Conservation (phyloP, 1,284 basidiomycete species). For the Pisolithus thermaeus region DNA sequence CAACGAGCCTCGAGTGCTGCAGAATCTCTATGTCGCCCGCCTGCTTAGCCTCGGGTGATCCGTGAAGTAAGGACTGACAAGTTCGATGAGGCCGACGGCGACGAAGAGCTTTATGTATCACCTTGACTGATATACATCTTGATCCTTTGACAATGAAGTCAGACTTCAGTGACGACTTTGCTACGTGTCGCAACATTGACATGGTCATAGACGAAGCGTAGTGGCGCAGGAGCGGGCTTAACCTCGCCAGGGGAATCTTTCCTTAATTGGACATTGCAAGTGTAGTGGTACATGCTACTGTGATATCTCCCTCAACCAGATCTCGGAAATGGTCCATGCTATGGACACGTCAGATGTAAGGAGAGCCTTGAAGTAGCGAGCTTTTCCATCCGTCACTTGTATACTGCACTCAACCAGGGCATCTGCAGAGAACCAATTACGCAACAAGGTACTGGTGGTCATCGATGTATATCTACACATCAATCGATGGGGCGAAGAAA, state of each 20-base stretch:
- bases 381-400: constrained; percentile 14
- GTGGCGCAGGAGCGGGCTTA: constrained; percentile 15
- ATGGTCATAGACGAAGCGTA: neutral
- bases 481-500: constrained; percentile 12
- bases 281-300: neutral
- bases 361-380: constrained; percentile 34
- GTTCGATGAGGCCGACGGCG: constrained; percentile 17
- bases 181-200: constrained; percentile 23
- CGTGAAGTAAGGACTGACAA: constrained; percentile 53
- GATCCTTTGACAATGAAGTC: constrained; percentile 23
- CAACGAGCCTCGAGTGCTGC: constrained; percentile 82
- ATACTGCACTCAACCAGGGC: constrained; percentile 32
- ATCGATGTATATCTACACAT: neutral
- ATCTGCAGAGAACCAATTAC: constrained; percentile 2
- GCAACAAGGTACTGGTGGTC: neutral
- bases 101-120: constrained; percentile 27
- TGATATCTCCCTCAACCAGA: constrained; percentile 35
- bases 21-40: constrained; percentile 71
- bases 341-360: constrained; percentile 26
- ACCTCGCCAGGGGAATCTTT: neutral
- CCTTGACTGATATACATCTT: constrained; percentile 60
- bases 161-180: constrained; percentile 22
- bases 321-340: constrained; percentile 42
- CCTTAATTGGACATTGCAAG: neutral
- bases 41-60: constrained; percentile 79